phyloP scores from a whole-genome alignment of 2,329 filamentous ascomycete genomes.

The Fusarium sp. region DNA sequence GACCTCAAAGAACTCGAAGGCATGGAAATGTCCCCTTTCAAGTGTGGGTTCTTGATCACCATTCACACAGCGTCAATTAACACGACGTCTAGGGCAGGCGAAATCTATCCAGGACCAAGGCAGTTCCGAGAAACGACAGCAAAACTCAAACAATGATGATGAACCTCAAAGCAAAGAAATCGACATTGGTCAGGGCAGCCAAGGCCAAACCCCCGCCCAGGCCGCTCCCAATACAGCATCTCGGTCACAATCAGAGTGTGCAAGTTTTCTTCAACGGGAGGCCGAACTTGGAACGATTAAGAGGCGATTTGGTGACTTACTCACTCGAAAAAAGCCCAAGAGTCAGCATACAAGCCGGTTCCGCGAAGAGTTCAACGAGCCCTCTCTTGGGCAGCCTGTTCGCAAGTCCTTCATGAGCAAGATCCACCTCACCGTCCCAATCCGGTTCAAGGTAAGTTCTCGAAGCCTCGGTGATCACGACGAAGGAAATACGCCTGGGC shows the following conservation, averaged over 20 bases:
- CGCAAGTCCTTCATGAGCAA: constrained; percentile 50
- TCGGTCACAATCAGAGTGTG: constrained; percentile 49
- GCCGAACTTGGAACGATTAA: constrained; percentile 53
- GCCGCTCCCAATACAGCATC: constrained; percentile 17
- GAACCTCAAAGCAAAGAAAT: neutral
- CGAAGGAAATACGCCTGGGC: neutral
- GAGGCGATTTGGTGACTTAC: constrained; percentile 54
- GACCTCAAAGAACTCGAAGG: constrained; percentile 49
- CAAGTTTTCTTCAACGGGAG: constrained; percentile 53
- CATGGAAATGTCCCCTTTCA: constrained; percentile 51
- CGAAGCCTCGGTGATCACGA: neutral
- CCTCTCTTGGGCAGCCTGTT: constrained; percentile 5
- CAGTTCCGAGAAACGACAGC: constrained; percentile 26
- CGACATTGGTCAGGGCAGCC: neutral
- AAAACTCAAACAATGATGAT: neutral
- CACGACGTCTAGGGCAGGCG: constrained; percentile 13
- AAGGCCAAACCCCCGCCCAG: neutral
- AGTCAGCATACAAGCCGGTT: constrained; percentile 53
- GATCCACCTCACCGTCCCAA: constrained; percentile 51
- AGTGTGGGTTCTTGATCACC: constrained; percentile 39
- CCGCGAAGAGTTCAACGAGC: constrained; percentile 51
- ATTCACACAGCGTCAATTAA: neutral
- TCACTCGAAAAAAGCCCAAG: constrained; percentile 45
- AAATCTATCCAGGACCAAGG: constrained; percentile 37
- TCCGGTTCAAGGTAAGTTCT: constrained; percentile 41